A percentile compares a stretch with the other conserved stretches of the same genome.
Evolutionary conservation across 2,329 filamentous ascomycete species (phyloP).

Genomic region (Aurifilum marmelostoma): DNA sequence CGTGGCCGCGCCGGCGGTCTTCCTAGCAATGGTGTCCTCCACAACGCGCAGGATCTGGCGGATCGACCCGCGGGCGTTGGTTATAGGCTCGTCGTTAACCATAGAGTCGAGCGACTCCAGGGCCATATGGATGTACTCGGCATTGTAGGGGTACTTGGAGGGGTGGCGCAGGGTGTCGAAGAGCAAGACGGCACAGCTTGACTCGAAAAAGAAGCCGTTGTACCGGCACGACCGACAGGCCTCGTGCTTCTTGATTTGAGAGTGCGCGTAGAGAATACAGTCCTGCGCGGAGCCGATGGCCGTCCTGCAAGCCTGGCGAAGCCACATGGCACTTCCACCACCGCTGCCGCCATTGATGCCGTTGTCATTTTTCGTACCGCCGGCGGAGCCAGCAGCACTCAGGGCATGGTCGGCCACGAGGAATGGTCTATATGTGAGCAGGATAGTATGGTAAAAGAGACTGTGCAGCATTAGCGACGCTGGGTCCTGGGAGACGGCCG

Average conservation of each 20-base stretch:
- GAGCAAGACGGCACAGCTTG: constrained; percentile 36
- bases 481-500: constrained; percentile 16
- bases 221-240: constrained; percentile 26
- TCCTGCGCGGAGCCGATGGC: constrained; percentile 38
- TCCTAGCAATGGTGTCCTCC: constrained; percentile 33
- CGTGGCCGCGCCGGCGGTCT: constrained; percentile 16
- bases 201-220: constrained; percentile 37
- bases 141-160: constrained; percentile 36
- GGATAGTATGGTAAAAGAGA: constrained; percentile 29
- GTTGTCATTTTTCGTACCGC: neutral
- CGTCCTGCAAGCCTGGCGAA: constrained; percentile 37
- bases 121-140: constrained; percentile 37
- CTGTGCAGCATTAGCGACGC: constrained; percentile 31
- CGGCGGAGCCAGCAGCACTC: constrained; percentile 22
- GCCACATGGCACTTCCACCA: constrained; percentile 35
- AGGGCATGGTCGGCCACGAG: constrained; percentile 34
- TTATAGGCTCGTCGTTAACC: constrained; percentile 32
- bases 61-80: constrained; percentile 31
- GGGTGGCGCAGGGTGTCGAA: constrained; percentile 37
- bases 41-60: constrained; percentile 31
- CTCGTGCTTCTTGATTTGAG: constrained; percentile 26
- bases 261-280: constrained; percentile 32
- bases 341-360: neutral
- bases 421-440: constrained; percentile 35
- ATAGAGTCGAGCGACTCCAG: constrained; percentile 34